Evolutionary conservation across 441 rosid species (phyloP), one percentile per base, ranked within the genome.

Genomic region (Erodium trifolium): DNA sequence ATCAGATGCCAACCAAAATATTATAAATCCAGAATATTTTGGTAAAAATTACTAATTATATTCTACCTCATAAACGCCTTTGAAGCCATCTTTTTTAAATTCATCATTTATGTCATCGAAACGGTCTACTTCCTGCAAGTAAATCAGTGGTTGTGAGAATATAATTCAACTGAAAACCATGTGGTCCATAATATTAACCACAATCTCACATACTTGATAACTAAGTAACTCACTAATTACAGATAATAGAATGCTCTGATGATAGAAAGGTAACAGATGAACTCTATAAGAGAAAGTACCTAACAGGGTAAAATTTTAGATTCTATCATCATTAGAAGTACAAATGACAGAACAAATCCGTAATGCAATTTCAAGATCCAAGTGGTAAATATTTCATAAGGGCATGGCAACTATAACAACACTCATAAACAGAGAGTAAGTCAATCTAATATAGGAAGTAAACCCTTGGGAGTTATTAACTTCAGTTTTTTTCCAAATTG

Each of bases 71-170:
- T 83, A 86, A 72, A 87, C 82, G 66, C 99, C 97, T 78, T 71
- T 79, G 77, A 84, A 94, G 57, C 97, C 97, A 78, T 83, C 83
- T 71, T 77, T 72, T 66, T 67, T 80, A 74, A 94, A 89, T 75
- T 75, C 76, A 68, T 37, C 51, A 66, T 84, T 79, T 57, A 94
- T 70, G 77, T 90, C 97, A 75, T 80, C 70, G 73, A 88, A 94
- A 57, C 83, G 94, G 75, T 94, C 99, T 75, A 94, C 97, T 85
- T 94, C 97, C 97, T 94, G 83, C 79, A 78, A 14, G 72, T 67
- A 72, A 62, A 57, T 68, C 64, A 65, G 31, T 67, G 64, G 60
- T 69, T 39, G 64, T 65, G 67, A 62, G 65, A 68, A 67, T 51
- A 63, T 12, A 47, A 47, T 11, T 47, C 14, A n/a, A 47, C 53